Conservation (phyloP, 805 yeast species). For the Kregervanrija delftensis region DNA sequence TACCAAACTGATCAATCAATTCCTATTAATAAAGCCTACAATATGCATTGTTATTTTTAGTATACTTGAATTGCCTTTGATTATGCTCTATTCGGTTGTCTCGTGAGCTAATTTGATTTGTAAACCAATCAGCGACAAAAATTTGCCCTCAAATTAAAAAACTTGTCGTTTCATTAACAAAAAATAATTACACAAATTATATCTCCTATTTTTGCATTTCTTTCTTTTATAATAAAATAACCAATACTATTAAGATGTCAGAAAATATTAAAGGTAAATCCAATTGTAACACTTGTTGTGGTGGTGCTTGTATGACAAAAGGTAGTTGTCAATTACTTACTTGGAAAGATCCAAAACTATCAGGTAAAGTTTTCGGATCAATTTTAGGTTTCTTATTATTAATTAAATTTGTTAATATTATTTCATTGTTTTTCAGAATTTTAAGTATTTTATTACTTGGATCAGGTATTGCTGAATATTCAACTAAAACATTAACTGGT, state of each 20-base stretch:
- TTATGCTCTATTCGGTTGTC: no score
- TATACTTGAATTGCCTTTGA: no score
- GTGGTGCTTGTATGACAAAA: constrained; percentile 25
- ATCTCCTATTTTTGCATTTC: not conserved
- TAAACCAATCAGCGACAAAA: no score
- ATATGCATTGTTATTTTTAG: no score
- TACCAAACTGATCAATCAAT: no score
- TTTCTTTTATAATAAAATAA: not conserved
- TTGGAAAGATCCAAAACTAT: constrained; percentile 69
- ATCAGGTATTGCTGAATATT: constrained; percentile 72
- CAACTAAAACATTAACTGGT: constrained; percentile 67
- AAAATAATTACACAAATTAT: no score
- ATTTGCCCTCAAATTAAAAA: no score
- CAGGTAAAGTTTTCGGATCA: constrained; percentile 71
- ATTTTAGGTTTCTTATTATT: constrained; percentile 48
- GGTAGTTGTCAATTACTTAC: constrained; percentile 39
- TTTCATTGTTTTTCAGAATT: constrained; percentile 54
- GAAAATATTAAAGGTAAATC: not conserved
- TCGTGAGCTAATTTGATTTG: no score
- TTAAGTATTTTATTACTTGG: constrained; percentile 48
- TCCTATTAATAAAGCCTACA: no score
- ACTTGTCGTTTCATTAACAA: no score
- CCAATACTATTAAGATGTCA: not conserved
- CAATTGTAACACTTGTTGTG: constrained; percentile 20
- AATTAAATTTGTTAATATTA: constrained; percentile 55